A percentile compares a stretch with the other conserved stretches of the same genome.
Conservation (phyloP, 805 yeast species). For the Dipodascopsis uninucleata region DNA sequence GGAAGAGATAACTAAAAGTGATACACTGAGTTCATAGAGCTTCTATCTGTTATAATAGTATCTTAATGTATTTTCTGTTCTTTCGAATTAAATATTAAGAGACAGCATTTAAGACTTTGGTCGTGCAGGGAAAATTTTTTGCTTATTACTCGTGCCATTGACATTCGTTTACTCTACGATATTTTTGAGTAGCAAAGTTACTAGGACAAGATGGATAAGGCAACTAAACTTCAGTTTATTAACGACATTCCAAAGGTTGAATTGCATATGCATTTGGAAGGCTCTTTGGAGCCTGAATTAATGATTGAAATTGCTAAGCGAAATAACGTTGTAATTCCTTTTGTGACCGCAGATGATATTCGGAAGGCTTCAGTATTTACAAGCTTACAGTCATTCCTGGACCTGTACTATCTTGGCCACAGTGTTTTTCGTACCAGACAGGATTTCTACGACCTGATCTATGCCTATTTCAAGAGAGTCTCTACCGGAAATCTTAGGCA, state of each 20-base stretch:
- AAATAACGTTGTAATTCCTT: constrained; percentile 60
- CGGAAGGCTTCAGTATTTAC: constrained; percentile 56
- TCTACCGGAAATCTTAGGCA: constrained; percentile 26
- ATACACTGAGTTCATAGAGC: no score
- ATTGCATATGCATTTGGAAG: constrained; percentile 81
- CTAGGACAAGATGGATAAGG: constrained; percentile 15
- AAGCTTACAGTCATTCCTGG: constrained; percentile 72
- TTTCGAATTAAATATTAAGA: no score
- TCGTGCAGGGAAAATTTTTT: no score
- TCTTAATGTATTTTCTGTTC: no score
- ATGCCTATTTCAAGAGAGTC: constrained; percentile 53
- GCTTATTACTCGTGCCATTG: no score
- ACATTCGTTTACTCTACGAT: no score
- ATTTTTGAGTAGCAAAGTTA: neutral
- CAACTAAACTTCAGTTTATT: constrained; percentile 43
- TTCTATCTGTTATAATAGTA: no score
- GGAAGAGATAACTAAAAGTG: no score
- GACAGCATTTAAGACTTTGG: no score
- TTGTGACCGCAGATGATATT: constrained; percentile 51
- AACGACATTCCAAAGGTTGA: constrained; percentile 80
- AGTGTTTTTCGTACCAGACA: constrained; percentile 63
- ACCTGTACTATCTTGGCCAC: constrained; percentile 78
- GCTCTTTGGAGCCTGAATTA: constrained; percentile 65
- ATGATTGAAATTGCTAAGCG: constrained; percentile 65
- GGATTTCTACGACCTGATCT: constrained; percentile 76